A percentile compares a stretch with the other conserved stretches of the same genome.
Conservation (phyloP, 2,329 filamentous ascomycete species). For the Diaporthe citrichinensis region DNA sequence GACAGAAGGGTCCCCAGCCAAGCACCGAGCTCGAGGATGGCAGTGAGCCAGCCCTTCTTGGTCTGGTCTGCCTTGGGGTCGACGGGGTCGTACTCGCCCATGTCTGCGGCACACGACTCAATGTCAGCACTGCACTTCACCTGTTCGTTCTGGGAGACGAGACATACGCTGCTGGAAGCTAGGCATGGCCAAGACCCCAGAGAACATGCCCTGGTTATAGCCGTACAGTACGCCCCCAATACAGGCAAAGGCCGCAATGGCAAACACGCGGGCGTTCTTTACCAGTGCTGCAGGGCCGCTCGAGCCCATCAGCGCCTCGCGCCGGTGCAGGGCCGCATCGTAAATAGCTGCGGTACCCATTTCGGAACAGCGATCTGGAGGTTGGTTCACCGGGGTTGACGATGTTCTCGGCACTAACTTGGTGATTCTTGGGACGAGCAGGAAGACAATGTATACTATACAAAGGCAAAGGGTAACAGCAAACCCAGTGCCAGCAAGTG, state of each 20-base stretch:
- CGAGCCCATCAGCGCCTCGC: constrained; percentile 67
- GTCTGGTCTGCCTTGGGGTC: constrained; percentile 61
- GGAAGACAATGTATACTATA: neutral
- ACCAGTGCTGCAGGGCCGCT: constrained; percentile 66
- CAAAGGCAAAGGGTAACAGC: neutral
- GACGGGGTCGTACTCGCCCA: constrained; percentile 67
- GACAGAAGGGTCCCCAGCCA: constrained; percentile 82
- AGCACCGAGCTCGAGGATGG: constrained; percentile 82
- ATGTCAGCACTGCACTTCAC: neutral
- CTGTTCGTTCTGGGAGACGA: too few species aligned
- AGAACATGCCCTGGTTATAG: constrained; percentile 84
- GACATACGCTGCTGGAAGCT: constrained; percentile 65
- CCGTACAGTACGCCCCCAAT: constrained; percentile 76
- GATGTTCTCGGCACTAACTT: neutral
- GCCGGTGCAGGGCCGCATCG: constrained; percentile 66
- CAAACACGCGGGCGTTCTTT: constrained; percentile 73
- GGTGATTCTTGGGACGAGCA: constrained; percentile 51
- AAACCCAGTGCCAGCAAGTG: neutral
- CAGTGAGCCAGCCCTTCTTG: constrained; percentile 72
- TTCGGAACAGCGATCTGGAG: neutral
- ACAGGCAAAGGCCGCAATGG: constrained; percentile 73
- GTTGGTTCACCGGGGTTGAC: neutral
- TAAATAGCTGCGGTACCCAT: constrained; percentile 55
- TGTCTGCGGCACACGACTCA: constrained; percentile 53
- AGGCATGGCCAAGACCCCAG: constrained; percentile 74